Base-by-base conservation (phyloP, 148 eudicot species). In the Spergularia marina region DNA sequence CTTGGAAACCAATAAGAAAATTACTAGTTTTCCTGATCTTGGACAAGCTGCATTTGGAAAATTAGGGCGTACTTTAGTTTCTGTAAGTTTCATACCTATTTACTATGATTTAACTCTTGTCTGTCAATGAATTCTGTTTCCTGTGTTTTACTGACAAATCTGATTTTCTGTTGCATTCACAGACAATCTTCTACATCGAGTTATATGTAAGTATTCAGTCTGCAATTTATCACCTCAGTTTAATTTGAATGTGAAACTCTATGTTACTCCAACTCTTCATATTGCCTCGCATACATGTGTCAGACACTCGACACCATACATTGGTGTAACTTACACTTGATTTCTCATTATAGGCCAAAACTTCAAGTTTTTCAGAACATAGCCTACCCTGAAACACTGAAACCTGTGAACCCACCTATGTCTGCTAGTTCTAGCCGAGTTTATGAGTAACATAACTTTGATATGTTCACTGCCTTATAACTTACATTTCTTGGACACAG, bases 11-110 rank as follows among this genome's bases (percentile, higher is more conserved):
- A 73, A 82, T 44, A 81, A 80, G 77, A 86, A 84, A 9, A 89
- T 94, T 12, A 34, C 83, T 55, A 88, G 86, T 41, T 94, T 80
- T 75, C 97, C 98, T 7, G 98, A 91, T 76, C 83, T 94, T 40
- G 97, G 98, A 77, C 87, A 87, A 83, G 98, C 93, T 17, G 97
- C 97, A 16, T 91, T 91, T 80, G 97, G 98, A 62, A 89, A 78
- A 74, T 83, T 73, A 75, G 98, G 98, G 1, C 91, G 98, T 41
- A 61, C 90, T 69, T 52, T 90, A 61, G 76, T 90, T 80, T 90
- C 93, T 15, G 98, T 90, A 64, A 86, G 99, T 75, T 55, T 54
- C 25, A 0, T n/a, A 55, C 51, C 2, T 14, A 12, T 44, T 44
- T 9, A 0, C 4, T 9, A 4, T n/a, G 36, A 53, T 18, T 9